Conservation (phyloP, 2,329 filamentous ascomycete genomes). For the Ophiostoma angusticollis region DNA sequence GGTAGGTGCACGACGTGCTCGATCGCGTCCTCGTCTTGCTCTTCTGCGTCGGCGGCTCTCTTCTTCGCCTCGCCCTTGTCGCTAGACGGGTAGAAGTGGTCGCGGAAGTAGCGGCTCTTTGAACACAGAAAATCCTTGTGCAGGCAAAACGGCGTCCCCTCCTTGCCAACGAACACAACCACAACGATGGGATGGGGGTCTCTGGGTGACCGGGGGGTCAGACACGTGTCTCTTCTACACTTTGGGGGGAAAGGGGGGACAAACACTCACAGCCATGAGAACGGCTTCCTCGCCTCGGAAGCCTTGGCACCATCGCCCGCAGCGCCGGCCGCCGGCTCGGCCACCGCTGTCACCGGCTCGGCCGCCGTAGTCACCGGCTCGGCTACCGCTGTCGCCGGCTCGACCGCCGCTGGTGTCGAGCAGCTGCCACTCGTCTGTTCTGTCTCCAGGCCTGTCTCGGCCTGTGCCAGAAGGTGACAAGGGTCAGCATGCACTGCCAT, state of each 20-base stretch:
- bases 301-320: no score
- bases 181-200: slow-evolving; percentile 43
- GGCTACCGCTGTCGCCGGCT: no score
- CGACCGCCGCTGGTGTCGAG: no score
- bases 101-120: slow-evolving; percentile 35
- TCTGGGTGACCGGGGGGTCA: slow-evolving; percentile 19
- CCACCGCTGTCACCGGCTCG: no score
- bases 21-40: slow-evolving; percentile 20
- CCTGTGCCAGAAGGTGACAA: no score
- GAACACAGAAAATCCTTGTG: slow-evolving; percentile 46
- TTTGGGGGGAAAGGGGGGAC: background rate
- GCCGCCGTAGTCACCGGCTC: no score
- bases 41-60: background rate
- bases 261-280: slow-evolving; percentile 20
- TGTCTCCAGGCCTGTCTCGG: no score
- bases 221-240: background rate
- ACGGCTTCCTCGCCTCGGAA: no score
- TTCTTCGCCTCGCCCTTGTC: background rate
- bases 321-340: no score
- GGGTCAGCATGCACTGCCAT: no score
- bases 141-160: slow-evolving; percentile 41
- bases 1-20: slow-evolving; percentile 39
- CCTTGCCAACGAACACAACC: slow-evolving; percentile 38
- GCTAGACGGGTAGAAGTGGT: slow-evolving; percentile 26
- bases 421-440: no score